Evolutionary conservation across 1,139 yeast genomes (phyloP).

Genomic region (Meyerozyma sp.): DNA sequence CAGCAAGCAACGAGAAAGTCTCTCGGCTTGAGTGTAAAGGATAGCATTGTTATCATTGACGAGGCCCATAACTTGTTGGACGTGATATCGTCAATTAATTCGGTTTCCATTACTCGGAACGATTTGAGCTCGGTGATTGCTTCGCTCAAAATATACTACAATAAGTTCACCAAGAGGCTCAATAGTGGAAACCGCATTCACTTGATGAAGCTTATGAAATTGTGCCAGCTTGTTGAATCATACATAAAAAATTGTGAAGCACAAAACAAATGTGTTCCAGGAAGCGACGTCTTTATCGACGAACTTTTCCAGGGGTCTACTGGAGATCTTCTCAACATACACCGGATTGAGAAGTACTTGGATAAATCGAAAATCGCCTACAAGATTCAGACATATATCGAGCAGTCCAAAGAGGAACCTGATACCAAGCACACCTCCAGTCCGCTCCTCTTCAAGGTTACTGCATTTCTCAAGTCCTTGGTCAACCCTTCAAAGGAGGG

Average conservation of each 20-base stretch:
- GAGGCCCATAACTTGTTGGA: slow-evolving; percentile 91
- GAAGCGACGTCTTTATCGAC: slow-evolving; percentile 46
- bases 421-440: slow-evolving; percentile 20
- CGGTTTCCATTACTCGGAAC: slow-evolving; percentile 47
- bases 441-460: slow-evolving; percentile 64
- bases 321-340: slow-evolving; percentile 68
- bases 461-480: slow-evolving; percentile 59
- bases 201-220: slow-evolving; percentile 55
- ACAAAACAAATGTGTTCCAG: slow-evolving; percentile 37
- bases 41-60: slow-evolving; percentile 74
- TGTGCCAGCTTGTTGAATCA: slow-evolving; percentile 46
- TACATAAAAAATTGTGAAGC: slow-evolving; percentile 30
- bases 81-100: slow-evolving; percentile 65
- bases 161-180: slow-evolving; percentile 56
- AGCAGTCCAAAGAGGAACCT: slow-evolving; percentile 13
- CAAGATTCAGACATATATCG: slow-evolving; percentile 73
- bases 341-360: slow-evolving; percentile 61
- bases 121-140: slow-evolving; percentile 43
- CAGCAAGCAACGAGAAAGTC: slow-evolving; percentile 60
- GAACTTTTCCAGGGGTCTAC: slow-evolving; percentile 55
- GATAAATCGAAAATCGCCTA: slow-evolving; percentile 71
- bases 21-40: slow-evolving; percentile 53
- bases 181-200: slow-evolving; percentile 74
- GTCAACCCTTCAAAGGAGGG: slow-evolving; percentile 82
- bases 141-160: slow-evolving; percentile 50